phyloP scores from a whole-genome alignment of 2,329 filamentous ascomycete species.

The Fusarium incarnatum region DNA sequence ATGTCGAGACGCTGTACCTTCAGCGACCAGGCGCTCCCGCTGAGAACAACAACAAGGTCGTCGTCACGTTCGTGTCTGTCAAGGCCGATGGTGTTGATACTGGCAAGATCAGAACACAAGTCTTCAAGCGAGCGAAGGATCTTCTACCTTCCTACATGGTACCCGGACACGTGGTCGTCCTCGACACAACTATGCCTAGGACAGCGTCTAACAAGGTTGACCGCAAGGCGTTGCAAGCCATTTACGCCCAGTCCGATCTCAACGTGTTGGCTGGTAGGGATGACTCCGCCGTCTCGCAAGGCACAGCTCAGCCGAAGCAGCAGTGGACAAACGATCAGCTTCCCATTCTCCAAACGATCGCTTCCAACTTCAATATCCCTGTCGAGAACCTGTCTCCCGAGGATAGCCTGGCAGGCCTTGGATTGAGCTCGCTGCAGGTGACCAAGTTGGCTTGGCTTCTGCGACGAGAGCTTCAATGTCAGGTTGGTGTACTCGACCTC shows the following conservation, averaged over 20 bases:
- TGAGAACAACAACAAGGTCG: conserved; percentile 16
- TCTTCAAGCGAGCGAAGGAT: conserved; percentile 23
- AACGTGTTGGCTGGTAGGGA: conserved; percentile 5
- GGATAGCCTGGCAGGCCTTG: conserved; percentile 24
- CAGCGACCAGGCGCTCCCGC: background rate
- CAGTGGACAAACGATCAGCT: conserved; percentile 4
- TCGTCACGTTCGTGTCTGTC: conserved; percentile 25
- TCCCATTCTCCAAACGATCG: background rate
- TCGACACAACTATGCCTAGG: conserved; percentile 24
- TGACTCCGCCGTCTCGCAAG: fast-evolving
- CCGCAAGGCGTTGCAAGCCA: conserved; percentile 20
- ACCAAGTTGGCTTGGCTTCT: conserved; percentile 27
- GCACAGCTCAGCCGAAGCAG: fast-evolving
- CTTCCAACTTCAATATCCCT: conserved; percentile 18
- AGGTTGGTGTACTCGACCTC: conserved; percentile 23
- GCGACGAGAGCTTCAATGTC: conserved; percentile 10
- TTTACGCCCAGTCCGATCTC: conserved; percentile 3
- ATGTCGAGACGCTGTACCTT: conserved; percentile 23
- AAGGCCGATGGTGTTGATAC: conserved; percentile 8
- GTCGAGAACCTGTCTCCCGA: background rate
- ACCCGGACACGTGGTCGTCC: conserved; percentile 24
- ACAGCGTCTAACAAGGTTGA: conserved; percentile 34
- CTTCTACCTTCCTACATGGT: conserved; percentile 27
- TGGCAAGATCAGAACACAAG: background rate
- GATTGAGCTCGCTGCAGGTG: conserved; percentile 28